These are phyloP conservation scores for Ceratocystis eucalypticola DNA, from an alignment of 2,329 filamentous ascomycete genomes.

Conservation along the genomic window DNA sequence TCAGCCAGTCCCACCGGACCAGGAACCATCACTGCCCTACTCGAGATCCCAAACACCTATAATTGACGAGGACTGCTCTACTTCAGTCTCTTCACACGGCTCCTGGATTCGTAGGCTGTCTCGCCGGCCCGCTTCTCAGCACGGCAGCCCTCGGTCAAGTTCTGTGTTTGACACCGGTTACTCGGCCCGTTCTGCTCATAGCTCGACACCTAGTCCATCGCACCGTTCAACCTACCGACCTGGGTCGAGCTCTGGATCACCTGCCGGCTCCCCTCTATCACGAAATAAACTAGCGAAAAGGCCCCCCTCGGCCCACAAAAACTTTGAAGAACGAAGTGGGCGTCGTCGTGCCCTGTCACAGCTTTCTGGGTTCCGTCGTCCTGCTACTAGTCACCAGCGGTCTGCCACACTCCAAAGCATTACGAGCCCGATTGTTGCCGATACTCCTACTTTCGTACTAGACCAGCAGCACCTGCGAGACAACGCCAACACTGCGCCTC, in stretches of 20 bases:
- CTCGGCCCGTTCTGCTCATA: neutral
- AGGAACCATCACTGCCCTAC: constrained; percentile 20
- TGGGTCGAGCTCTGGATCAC: constrained; percentile 20
- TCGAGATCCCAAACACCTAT: constrained; percentile 17
- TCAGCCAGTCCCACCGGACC: neutral
- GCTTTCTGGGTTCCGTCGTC: constrained; percentile 53
- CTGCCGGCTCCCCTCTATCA: constrained; percentile 33
- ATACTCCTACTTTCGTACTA: constrained; percentile 9
- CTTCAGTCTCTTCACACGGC: constrained; percentile 44
- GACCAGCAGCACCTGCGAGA: constrained; percentile 4
- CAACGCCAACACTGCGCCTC: neutral
- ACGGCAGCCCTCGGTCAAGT: constrained; percentile 50
- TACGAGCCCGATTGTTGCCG: neutral
- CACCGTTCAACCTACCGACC: neutral
- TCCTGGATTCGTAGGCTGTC: constrained; percentile 66
- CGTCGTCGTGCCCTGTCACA: constrained; percentile 44
- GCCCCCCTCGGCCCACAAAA: constrained; percentile 41
- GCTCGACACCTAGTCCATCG: neutral
- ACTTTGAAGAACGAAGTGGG: constrained; percentile 29
- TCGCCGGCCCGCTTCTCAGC: constrained; percentile 48
- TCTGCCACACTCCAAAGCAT: constrained; percentile 49
- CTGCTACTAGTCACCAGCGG: constrained; percentile 67
- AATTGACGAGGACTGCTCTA: constrained; percentile 35
- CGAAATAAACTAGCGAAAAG: constrained; percentile 72
- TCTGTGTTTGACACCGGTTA: constrained; percentile 38